Evolutionary conservation across 2,329 filamentous ascomycete species (phyloP).

Genomic region (Daldinia eschscholtzii): DNA sequence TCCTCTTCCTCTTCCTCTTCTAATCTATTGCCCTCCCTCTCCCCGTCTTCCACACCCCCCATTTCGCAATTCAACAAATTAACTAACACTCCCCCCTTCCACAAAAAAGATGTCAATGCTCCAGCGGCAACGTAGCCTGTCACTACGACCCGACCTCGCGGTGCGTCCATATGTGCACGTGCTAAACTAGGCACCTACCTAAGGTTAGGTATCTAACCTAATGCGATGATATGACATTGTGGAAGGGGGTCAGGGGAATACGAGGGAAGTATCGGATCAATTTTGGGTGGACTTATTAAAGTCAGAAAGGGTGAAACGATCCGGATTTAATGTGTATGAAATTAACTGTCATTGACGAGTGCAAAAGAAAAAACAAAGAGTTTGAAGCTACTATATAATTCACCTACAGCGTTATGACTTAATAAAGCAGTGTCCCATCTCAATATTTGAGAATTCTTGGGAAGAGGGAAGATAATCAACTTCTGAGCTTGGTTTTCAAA

Average conservation of each 20-base stretch:
- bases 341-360: not conserved
- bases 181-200: constrained; percentile 7
- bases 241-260: too few relatives aligned
- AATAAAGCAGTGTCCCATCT: not conserved
- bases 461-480: not conserved
- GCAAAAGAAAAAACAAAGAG: too few relatives aligned
- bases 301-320: not conserved
- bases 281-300: not conserved
- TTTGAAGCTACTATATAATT: too few relatives aligned
- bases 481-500: not conserved
- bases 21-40: not conserved
- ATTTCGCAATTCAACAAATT: not conserved
- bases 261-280: not conserved
- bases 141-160: constrained; percentile 47
- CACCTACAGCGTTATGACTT: too few relatives aligned
- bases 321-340: not conserved
- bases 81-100: not conserved
- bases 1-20: not conserved
- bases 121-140: constrained; percentile 35
- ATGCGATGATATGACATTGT: not conserved
- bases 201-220: too few relatives aligned
- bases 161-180: constrained; percentile 46
- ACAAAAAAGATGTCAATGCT: constrained; percentile 35
- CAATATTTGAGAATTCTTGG: too few relatives aligned
- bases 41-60: not conserved